These are phyloP conservation scores for Excoecaria cochinchinensis DNA, from an alignment of 345 rosid species.

Conservation along the genomic window DNA sequence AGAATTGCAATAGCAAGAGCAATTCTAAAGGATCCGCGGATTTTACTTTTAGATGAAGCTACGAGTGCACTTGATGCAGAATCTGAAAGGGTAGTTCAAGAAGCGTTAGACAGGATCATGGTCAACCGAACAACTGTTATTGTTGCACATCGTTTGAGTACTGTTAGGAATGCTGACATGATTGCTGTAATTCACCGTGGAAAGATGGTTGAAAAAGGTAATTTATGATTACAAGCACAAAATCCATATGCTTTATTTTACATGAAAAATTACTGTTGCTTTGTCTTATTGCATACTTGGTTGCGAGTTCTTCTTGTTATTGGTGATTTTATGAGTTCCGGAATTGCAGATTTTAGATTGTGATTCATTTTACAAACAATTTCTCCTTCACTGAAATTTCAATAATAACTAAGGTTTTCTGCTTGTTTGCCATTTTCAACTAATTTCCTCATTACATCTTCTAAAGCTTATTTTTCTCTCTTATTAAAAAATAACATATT, in stretches of 20 bases:
- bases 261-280: neutral
- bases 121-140: conserved; percentile 19
- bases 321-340: too few species aligned
- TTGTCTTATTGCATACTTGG: neutral
- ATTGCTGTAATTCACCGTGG: conserved; percentile 18
- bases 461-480: too few species aligned
- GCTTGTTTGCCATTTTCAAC: too few species aligned
- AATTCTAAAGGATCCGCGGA: conserved; percentile 13
- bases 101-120: conserved; percentile 18
- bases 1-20: conserved; percentile 24
- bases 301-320: too few species aligned
- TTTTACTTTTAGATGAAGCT: conserved; percentile 21
- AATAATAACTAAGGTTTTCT: neutral
- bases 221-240: neutral
- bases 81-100: conserved; percentile 17
- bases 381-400: neutral
- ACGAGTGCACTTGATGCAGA: conserved; percentile 24
- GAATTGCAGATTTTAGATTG: neutral
- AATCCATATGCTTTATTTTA: neutral
- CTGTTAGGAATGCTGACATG: conserved; percentile 16
- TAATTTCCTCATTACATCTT: too few species aligned
- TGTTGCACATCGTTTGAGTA: conserved; percentile 20
- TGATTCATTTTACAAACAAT: neutral
- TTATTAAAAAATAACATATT: neutral
- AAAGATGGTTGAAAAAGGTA: conserved; percentile 19